Percentiles rank a stretch among this genome's conserved stretches.
phyloP scores from a whole-genome alignment of 2,329 filamentous ascomycete species.

The Fusarium miscanthi region DNA sequence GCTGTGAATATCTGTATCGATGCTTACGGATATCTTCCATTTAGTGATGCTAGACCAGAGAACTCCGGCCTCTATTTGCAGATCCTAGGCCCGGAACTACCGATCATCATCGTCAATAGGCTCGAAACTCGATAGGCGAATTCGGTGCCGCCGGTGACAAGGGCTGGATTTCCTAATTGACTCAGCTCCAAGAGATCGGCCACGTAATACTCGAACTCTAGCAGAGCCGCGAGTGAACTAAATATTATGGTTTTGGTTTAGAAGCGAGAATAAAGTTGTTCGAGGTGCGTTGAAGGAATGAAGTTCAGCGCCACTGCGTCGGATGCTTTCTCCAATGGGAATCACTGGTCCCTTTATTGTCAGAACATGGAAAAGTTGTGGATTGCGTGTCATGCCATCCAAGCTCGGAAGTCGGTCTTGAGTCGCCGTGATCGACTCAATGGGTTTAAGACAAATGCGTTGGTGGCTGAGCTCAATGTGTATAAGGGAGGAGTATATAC shows the following conservation, averaged over 20 bases:
- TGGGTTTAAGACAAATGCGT: constrained; percentile 18
- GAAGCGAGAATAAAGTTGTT: constrained; percentile 11
- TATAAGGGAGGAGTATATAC: constrained; percentile 8
- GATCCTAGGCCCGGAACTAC: background rate
- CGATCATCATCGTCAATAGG: constrained; percentile 8
- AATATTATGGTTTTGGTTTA: constrained; percentile 8
- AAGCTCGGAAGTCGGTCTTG: constrained; percentile 8
- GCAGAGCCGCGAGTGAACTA: constrained; percentile 4
- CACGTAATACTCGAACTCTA: constrained; percentile 11
- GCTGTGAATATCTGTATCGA: background rate
- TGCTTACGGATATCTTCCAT: background rate
- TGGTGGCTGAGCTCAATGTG: constrained; percentile 14
- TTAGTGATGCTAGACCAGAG: background rate
- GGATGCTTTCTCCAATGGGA: background rate
- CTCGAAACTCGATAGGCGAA: constrained; percentile 29
- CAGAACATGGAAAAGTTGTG: background rate
- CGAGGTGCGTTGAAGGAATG: constrained; percentile 25
- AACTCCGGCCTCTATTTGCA: background rate
- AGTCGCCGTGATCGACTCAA: constrained; percentile 11
- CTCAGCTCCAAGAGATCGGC: background rate
- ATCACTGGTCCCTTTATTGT: background rate
- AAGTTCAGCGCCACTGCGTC: constrained; percentile 16
- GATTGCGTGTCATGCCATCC: constrained; percentile 19
- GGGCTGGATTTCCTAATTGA: constrained; percentile 11
- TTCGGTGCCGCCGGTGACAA: constrained; percentile 30